Base-by-base conservation (phyloP, 257 asterid species). In the Rauvolfia tetraphylla region DNA sequence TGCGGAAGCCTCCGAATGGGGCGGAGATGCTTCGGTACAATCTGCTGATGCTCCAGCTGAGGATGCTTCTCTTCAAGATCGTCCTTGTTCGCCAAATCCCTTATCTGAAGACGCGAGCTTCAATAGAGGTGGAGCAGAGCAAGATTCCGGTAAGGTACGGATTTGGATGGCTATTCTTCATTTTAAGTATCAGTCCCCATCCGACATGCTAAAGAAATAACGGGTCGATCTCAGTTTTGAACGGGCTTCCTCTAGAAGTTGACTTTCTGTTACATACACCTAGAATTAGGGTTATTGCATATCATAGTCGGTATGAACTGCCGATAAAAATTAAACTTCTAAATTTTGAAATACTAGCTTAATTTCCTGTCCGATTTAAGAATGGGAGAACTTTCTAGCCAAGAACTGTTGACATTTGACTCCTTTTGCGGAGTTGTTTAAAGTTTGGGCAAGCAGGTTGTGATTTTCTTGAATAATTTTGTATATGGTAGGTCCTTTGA, bases 141-240 rank as follows among this genome's bases (percentile, higher is more conserved):
- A 82, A 15, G 86, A 87, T 68, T 77, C 86, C 6, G 72, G 59
- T 46, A 87, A 87, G 97, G 98, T 93, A 72, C 51, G 72, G 41
- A 8, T 71, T 78, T 76, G 34, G 42, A 23, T 65, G 13, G 8
- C 41, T 38, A 14, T 78, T 78, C 75, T 70, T 1, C 33, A 13
- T 76, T 83, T 34, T 53, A 25, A 36, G 66, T 49, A 57, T 57
- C 44, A 51, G 80, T 34, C 49, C 17, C 29, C n/a, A 15, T 17
- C 22, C 15, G 38, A 51, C 18, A 15, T 34, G 68, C 53, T 62
- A 29, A 51, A 34, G 78, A 3, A 57, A 22, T 48, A 63, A 58
- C 76, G 85, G 87, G 85, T 86, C 33, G 71, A 71, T 84, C 83
- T 85, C 72, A 48, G 78, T 83, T 82, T 85, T 76, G 53, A 20